These are phyloP conservation scores for Hysterangium stoloniferum DNA, from an alignment of 768 basidiomycete species.

Conservation along the genomic window DNA sequence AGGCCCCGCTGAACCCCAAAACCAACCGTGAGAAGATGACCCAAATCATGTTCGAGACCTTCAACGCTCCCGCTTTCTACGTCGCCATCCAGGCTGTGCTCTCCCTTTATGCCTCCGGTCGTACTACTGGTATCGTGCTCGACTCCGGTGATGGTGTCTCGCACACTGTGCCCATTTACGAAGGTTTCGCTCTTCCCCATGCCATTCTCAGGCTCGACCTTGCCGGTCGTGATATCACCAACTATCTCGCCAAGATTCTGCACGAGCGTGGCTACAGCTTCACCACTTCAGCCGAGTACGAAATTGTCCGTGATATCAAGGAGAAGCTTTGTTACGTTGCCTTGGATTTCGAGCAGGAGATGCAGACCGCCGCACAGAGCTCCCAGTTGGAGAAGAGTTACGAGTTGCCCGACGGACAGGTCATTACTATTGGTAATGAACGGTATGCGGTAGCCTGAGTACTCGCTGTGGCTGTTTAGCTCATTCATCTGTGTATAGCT, in stretches of 20 bases:
- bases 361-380: conserved; percentile 83
- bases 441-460: too few relatives aligned
- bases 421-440: conserved; percentile 79
- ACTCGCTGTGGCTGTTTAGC: not conserved
- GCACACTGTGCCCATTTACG: conserved; percentile 95
- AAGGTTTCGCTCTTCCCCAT: conserved; percentile 88
- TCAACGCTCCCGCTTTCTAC: conserved; percentile 70
- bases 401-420: conserved; percentile 88
- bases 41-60: conserved; percentile 76
- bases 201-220: conserved; percentile 89
- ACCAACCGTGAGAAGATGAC: conserved; percentile 71
- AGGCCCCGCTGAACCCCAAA: conserved; percentile 69
- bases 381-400: conserved; percentile 90
- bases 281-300: conserved; percentile 88
- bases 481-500: conserved; percentile 24
- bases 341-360: conserved; percentile 89
- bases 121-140: conserved; percentile 90
- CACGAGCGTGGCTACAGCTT: conserved; percentile 91
- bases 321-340: conserved; percentile 91
- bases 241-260: conserved; percentile 73
- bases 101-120: conserved; percentile 85
- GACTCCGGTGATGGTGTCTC: conserved; percentile 96
- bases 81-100: conserved; percentile 69
- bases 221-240: conserved; percentile 88
- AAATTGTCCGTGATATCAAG: conserved; percentile 97